Conservation (phyloP, 192 early-diverging fungal genomes). For the Bifiguratus adelaidae region DNA sequence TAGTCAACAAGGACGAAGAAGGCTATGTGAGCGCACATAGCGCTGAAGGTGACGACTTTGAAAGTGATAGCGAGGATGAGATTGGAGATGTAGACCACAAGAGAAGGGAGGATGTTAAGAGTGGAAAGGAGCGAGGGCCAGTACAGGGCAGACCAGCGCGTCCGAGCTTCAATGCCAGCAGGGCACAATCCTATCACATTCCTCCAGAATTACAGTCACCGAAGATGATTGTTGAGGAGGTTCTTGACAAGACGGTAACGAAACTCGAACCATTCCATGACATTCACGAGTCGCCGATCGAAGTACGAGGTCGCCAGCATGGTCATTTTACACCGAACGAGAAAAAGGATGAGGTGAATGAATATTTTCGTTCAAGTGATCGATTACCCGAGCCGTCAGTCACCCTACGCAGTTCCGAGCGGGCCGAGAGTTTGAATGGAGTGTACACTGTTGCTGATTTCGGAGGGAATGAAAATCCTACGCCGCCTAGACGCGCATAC, state of each 20-base stretch:
- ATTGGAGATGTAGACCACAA: slow-evolving; percentile 5
- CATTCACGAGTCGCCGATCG: not conserved
- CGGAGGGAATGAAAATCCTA: too few relatives aligned
- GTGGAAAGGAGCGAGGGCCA: too few relatives aligned
- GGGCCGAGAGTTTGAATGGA: not conserved
- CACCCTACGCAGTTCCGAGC: not conserved
- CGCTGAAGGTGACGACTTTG: slow-evolving; percentile 45
- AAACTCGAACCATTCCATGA: too few relatives aligned
- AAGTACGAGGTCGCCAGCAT: slow-evolving; percentile 14
- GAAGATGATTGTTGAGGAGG: slow-evolving; percentile 18
- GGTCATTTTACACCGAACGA: not conserved
- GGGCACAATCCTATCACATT: not conserved
- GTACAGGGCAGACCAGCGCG: too few relatives aligned
- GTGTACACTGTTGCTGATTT: too few relatives aligned
- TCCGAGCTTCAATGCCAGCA: not conserved
- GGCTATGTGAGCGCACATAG: slow-evolving; percentile 64
- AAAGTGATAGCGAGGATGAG: slow-evolving; percentile 17
- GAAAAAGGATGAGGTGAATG: not conserved
- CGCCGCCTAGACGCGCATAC: too few relatives aligned
- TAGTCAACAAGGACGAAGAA: slow-evolving; percentile 11
- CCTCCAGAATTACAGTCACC: slow-evolving; percentile 16
- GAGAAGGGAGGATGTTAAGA: too few relatives aligned
- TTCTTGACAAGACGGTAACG: slow-evolving; percentile 22
- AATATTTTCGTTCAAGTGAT: not conserved
- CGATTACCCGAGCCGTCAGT: not conserved